Percentiles rank a stretch among this genome's conserved stretches.
Evolutionary conservation across 306 rosid species (phyloP).

Genomic region (Dryas octopetala): DNA sequence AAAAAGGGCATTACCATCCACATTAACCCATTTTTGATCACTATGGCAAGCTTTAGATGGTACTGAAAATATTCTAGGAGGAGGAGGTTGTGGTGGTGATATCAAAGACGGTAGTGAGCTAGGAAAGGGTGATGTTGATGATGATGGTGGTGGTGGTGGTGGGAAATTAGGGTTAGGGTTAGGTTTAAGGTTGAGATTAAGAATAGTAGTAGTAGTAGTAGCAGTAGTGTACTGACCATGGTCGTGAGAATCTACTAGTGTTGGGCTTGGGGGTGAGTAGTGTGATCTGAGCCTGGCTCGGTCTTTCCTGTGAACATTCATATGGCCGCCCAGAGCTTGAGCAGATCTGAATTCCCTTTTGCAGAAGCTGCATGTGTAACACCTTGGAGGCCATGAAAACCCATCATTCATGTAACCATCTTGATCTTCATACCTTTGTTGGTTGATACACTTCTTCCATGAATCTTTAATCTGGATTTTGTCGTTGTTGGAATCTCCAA

Average conservation of each 20-base stretch:
- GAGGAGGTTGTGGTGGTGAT: constrained; percentile 31
- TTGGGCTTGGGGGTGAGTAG: constrained; percentile 40
- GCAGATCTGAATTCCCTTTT: constrained; percentile 89
- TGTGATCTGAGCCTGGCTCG: constrained; percentile 74
- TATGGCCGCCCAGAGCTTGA: constrained; percentile 96
- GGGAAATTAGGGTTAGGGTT: constrained; percentile 50
- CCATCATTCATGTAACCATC: constrained; percentile 48
- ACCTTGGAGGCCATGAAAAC: constrained; percentile 88
- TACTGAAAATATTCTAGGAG: constrained; percentile 17
- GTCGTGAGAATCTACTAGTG: background rate
- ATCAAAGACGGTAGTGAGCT: constrained; percentile 44
- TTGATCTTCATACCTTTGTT: constrained; percentile 24
- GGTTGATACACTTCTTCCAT: constrained; percentile 1
- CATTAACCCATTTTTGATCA: constrained; percentile 7
- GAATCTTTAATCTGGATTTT: background rate
- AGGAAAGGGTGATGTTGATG: constrained; percentile 30
- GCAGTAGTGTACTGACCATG: constrained; percentile 22
- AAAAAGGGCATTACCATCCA: background rate
- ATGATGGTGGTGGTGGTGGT: constrained; percentile 35
- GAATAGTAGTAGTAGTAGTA: constrained; percentile 5
- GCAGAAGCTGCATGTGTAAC: constrained; percentile 84
- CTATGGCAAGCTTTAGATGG: background rate
- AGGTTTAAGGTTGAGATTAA: constrained; percentile 47
- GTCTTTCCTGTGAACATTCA: constrained; percentile 94
- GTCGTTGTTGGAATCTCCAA: constrained; percentile 20